Conservation (phyloP, 169 alveolate species). For the Plasmodium sp. region DNA sequence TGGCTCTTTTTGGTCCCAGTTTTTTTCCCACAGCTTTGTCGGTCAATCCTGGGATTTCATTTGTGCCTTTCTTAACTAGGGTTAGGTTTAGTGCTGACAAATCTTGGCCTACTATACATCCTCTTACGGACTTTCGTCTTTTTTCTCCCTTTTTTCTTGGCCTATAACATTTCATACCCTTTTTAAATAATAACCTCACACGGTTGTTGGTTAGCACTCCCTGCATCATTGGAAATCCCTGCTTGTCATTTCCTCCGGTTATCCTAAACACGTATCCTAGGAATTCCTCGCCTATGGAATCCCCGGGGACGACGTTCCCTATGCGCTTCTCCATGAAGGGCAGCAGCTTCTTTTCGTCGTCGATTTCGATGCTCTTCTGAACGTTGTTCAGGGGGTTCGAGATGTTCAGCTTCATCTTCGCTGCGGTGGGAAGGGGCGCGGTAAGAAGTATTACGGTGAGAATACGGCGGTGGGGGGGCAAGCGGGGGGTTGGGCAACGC, state of each 20-base stretch:
- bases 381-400: constrained; percentile 96
- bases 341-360: constrained; percentile 98
- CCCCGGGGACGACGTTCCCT: constrained; percentile 99
- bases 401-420: constrained; percentile 95
- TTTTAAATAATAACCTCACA: constrained; percentile 90
- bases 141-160: constrained; percentile 98
- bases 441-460: no score
- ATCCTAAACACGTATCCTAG: constrained; percentile 96
- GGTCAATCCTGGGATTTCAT: constrained; percentile 98
- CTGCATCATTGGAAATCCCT: constrained; percentile 99
- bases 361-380: constrained; percentile 98
- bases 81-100: constrained; percentile 97
- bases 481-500: not conserved
- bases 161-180: constrained; percentile 96
- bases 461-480: not conserved
- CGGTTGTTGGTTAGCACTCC: constrained; percentile 95
- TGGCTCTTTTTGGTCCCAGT: constrained; percentile 99
- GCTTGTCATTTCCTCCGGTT: constrained; percentile 99
- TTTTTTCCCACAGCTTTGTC: constrained; percentile 97
- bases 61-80: constrained; percentile 98
- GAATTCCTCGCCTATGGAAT: constrained; percentile 97
- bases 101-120: constrained; percentile 99
- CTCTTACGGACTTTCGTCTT: constrained; percentile 99
- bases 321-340: constrained; percentile 98
- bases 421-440: not conserved